Base-by-base conservation (phyloP, 495 filamentous ascomycete genomes). In the Lindgomyces ingoldianus region DNA sequence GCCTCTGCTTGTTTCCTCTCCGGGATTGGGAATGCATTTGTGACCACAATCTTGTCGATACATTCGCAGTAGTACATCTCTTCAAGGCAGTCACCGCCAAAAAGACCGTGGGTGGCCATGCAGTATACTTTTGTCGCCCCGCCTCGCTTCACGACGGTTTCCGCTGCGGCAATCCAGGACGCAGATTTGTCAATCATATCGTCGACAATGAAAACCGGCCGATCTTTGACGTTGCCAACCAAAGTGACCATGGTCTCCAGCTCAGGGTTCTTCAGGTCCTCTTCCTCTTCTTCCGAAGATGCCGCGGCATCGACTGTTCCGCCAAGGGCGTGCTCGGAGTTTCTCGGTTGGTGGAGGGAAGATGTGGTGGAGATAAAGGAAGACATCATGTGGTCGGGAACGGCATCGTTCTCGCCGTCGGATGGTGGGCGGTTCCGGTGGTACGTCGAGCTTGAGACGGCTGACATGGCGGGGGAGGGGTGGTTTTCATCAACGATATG, bases 151-250 rank as follows among this genome's bases (percentile, higher is more conserved):
- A 95, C 89, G 1, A 96, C 93, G 8, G 93, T 96, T 79, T 98
- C 94, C 10, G 94, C 94, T n/a, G 94, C 94, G 9, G 93, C 94
- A 69, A 98, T 94, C 94, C 94, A 98, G 19, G 91, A 95, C 21
- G 90, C 91, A 26, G 91, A 86, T 75, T 96, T 96, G 79, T 98
- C 94, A 69, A 98, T 97, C 90, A 98, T 96, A 76, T 98, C 94
- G 78, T 98, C 94, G 50, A 98, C 88, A 62, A 98, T 89, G 75
- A 98, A 88, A 39, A 97, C 94, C 1, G 90, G 85, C 57, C 87
- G 85, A 74, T 88, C 85, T 68, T 84, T 85, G 55, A 98, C 94
- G 65, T 98, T 90, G 61, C 94, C 94, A 30, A 98, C 95, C 53
- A 98, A 80, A 1, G 94, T 98, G 69, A 98, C 93, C 79, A 91